Base-by-base conservation (phyloP, 768 basidiomycete species). In the Russula lepida region DNA sequence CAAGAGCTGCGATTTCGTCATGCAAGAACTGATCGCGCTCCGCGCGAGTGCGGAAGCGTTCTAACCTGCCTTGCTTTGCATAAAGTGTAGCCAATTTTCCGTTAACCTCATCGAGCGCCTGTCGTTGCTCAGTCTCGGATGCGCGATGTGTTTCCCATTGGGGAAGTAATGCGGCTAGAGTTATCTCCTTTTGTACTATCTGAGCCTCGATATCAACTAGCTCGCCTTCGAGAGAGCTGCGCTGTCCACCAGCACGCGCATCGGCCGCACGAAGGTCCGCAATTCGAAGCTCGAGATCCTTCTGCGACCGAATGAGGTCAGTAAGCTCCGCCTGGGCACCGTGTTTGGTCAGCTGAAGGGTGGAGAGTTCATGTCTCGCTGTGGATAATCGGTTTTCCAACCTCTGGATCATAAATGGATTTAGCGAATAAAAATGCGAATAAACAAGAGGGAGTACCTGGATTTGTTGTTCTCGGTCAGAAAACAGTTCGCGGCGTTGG, bases 21-120 rank as follows among this genome's bases (percentile, higher is more conserved):
- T 75, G 77, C 46, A 99, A 79, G 69, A 82, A 98, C 23, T 78
- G 75, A 69, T 99, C 95, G 8, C 97, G 84, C 68, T 95, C 92
- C 0, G 80, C 77, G 68, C 85, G 86, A 15, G 89, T 90, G 23
- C 84, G 76, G 76, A 97, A 99, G 68, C 88, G 89, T 54, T 84
- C 83, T 41, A 87, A 78, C 23, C 97, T 87, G 2, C 94, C 94
- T 71, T 92, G 93, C 70, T 98, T 98, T 2, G 89, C 86, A 69
- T 88, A 93, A 1, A 99, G 77, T 0, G 88, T 82, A 0, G 81
- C 78, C 3, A 98, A 74, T 49, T 78, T 81, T 1, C 89, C 85
- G 54, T 81, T 83, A 0, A 85, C 84, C 43, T 86, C 84, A 63
- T 95, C 92, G 65, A 97, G 77, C 28, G 77, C 81, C 51, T 82